Percentiles rank a stretch among this genome's conserved stretches.
phyloP scores from a whole-genome alignment of 768 basidiomycete genomes.

The Boletus huronensis region DNA sequence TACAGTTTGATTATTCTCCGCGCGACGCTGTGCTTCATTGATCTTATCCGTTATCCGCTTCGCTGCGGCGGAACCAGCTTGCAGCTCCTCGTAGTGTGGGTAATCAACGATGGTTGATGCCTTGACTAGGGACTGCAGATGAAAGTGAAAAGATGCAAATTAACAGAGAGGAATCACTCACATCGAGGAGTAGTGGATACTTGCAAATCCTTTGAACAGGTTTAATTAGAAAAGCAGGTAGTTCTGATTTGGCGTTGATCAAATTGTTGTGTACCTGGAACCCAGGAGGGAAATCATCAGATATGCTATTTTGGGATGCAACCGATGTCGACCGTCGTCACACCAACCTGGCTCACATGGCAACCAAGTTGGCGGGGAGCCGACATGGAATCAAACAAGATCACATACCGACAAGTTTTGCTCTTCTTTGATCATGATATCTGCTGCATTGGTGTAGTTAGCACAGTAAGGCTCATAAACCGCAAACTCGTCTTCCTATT shows the following conservation, averaged over 20 bases:
- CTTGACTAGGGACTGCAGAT: conserved; percentile 66
- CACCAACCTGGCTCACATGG: conserved; percentile 21
- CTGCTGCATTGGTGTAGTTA: conserved; percentile 85
- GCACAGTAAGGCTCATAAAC: conserved; percentile 98
- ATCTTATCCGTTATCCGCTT: conserved; percentile 94
- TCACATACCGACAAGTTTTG: conserved; percentile 76
- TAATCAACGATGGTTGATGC: conserved; percentile 61
- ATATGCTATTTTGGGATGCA: conserved; percentile 18
- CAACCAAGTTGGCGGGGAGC: conserved; percentile 5
- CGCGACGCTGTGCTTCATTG: conserved; percentile 90
- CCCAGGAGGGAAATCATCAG: conserved; percentile 10
- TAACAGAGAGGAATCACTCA: conserved; percentile 38
- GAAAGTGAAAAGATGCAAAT: conserved; percentile 6
- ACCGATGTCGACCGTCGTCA: conserved; percentile 21
- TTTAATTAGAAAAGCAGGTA: conserved; percentile 96
- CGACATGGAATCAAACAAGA: conserved; percentile 6
- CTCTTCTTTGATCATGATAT: conserved; percentile 82
- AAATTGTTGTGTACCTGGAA: conserved; percentile 71
- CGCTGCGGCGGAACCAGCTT: conserved; percentile 77
- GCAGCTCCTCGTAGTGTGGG: conserved; percentile 74
- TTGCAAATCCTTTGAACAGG: conserved; percentile 98
- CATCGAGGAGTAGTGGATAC: conserved; percentile 92
- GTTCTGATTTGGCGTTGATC: conserved; percentile 88
- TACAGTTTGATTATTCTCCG: conserved; percentile 89
- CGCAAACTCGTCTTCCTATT: conserved; percentile 93